Base-by-base conservation (phyloP, 768 basidiomycete genomes). In the Russula abietina region DNA sequence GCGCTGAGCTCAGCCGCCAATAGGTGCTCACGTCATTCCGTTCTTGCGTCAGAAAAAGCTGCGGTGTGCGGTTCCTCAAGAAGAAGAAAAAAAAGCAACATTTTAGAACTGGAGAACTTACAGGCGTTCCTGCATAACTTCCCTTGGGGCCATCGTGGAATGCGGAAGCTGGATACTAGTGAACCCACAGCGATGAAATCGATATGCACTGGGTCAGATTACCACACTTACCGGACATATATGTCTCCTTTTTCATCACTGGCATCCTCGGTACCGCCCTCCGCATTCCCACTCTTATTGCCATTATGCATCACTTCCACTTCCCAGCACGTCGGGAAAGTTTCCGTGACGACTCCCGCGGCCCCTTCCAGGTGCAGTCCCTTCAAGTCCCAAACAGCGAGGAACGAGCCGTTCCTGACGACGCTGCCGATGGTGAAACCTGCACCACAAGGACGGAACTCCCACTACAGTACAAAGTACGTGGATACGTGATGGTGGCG, bases 271-370 rank as follows among this genome's bases (percentile, higher is more conserved):
- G n/a, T n/a, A n/a, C n/a, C n/a, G 9, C 55, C 65, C 12, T 61
- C 65, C 0, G 50, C 33, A 22, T 10, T 46, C 45, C 45, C n/a
- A 12, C 10, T 46, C 45, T 4, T 22, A 33, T 33, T 52, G 19
- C 55, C 56, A 16, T 66, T 55, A 28, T 54, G 50, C 63, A 65
- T 59, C 43, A 67, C 36, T n/a, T 68, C 67, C 50, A 67, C 43
- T 24, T 68, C 67, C 67, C 67, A 68, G 12, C 65, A 64, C 46
- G 55, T 59, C 12, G 67, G 67, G 59, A 66, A 64, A 9, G 54
- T 30, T 32, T 61, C 62, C 1, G 61, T 46, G 11, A 62, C 55
- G 46, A 67, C 61, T 11, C 52, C 50, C 17, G 24, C 36, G 11
- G 16, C n/a, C 2, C 24, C 28, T 3, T 56, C 55, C 4, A 12